Percentiles rank a stretch among this genome's conserved stretches.
These are phyloP conservation scores for Vitis hybrid DNA, from an alignment of 177 flowering plant genomes.

Conservation along the genomic window DNA sequence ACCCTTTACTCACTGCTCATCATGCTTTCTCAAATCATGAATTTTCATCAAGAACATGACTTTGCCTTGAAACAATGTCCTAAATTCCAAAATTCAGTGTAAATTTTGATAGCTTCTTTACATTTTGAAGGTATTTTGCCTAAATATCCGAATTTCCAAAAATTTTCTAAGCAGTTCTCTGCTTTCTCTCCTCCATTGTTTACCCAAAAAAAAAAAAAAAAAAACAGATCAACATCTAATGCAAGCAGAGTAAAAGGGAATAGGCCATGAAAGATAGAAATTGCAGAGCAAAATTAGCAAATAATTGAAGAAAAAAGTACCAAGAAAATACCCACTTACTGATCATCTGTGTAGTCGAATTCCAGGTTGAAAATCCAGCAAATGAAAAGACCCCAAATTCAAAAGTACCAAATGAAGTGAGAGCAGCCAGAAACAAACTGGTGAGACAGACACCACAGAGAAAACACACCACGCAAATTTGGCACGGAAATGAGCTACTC, in stretches of 20 bases:
- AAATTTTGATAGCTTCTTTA: background rate
- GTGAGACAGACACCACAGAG: slow-evolving; percentile 83
- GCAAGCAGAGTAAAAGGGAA: too few species aligned
- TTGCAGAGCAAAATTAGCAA: too few species aligned
- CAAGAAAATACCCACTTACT: slow-evolving; percentile 35
- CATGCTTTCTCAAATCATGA: background rate
- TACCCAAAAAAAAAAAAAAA: background rate
- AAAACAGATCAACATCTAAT: background rate
- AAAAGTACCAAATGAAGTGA: slow-evolving; percentile 51
- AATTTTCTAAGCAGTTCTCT: too few species aligned
- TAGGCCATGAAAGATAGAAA: too few species aligned
- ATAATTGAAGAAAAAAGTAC: too few species aligned
- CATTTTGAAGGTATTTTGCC: too few species aligned
- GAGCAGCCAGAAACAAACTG: slow-evolving; percentile 59
- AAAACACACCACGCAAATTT: slow-evolving; percentile 85
- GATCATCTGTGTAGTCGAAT: slow-evolving; percentile 31
- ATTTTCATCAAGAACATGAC: background rate
- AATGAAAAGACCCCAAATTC: slow-evolving; percentile 38
- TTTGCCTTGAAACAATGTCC: background rate
- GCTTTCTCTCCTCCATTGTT: background rate
- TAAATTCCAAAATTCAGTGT: background rate
- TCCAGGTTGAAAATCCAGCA: slow-evolving; percentile 33
- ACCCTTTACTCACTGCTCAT: slow-evolving; percentile 11
- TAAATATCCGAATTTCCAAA: too few species aligned
- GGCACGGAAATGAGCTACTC: slow-evolving; percentile 82